Evolutionary conservation across 345 rosid species (phyloP), one percentile per base, ranked within the genome.

Genomic region (Sisymbrium altissimum): DNA sequence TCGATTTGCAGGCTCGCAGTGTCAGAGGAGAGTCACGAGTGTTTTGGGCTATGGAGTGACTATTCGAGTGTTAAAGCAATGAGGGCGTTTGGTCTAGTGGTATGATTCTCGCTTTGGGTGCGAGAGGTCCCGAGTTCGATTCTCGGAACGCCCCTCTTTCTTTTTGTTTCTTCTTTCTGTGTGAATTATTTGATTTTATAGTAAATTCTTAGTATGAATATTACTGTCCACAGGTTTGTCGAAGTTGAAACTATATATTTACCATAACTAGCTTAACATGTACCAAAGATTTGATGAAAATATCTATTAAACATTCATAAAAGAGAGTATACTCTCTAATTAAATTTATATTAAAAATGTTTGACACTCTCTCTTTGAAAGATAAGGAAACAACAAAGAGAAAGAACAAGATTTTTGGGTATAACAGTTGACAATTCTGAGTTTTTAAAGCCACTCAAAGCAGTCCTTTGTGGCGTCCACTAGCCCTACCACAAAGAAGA

Each of bases 71-170:
- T 0, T 9, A 1, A 0, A 4, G 1, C 14, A 21, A 2, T 3
- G 12, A 0, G 78, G 92, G 89, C 84, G 87, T 86, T 88, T 87
- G 89, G 92, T 88, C 87, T 88, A 88, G 93, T 90, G 91, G 93
- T 82, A 87, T 84, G 89, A 87, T 90, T 87, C 88, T 92, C 76
- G 89, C 90, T 89, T 86, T 84, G 90, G 90, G 91, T 86, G 91
- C 84, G 84, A 91, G 91, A 88, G 88, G 89, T 89, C 92, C 85
- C 73, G 83, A 89, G 90, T 86, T 85, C 74, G 80, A 84, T 88
- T 91, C 87, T 84, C 82, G 81, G 84, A 86, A 85, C 78, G 85
- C 87, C 91, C 90, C 89, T 11, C 4, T 21, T 35, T 3, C 1
- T 11, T 18, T 59, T 21, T 23, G 1, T 32, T 15, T 64, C 1